A percentile compares a stretch with the other conserved stretches of the same genome.
Evolutionary conservation across 2,329 filamentous ascomycete genomes (phyloP).

Genomic region (Clonostachys rosea): DNA sequence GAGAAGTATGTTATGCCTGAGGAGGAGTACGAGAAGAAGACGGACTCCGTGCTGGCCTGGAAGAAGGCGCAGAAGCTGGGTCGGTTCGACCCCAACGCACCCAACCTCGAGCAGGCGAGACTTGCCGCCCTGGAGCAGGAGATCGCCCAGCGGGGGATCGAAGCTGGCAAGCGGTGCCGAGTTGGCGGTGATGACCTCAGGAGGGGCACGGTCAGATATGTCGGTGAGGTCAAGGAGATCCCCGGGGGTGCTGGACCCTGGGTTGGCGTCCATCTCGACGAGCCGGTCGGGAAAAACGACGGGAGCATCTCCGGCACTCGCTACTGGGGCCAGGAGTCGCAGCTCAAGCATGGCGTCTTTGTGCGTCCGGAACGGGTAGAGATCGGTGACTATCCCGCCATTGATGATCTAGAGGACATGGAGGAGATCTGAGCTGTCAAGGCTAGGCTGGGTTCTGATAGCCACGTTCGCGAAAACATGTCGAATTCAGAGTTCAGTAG

Average conservation of each 20-base stretch:
- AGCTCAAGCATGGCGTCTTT: conserved; percentile 71
- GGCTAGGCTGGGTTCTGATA: too few species aligned
- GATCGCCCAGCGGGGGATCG: conserved; percentile 64
- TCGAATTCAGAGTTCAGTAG: too few species aligned
- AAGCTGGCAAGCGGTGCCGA: conserved; percentile 57
- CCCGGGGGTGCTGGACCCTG: conserved; percentile 60
- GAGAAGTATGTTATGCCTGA: conserved; percentile 89
- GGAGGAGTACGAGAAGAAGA: conserved; percentile 78
- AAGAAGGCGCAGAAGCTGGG: conserved; percentile 95
- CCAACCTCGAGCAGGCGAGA: conserved; percentile 68
- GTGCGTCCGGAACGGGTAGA: conserved; percentile 75
- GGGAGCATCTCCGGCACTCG: conserved; percentile 62
- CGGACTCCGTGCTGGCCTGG: conserved; percentile 89
- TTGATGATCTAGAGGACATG: conserved; percentile 74
- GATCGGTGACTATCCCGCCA: conserved; percentile 64
- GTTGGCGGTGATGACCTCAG: conserved; percentile 64
- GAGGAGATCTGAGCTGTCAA: conserved; percentile 55
- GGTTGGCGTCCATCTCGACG: conserved; percentile 73
- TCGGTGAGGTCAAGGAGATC: conserved; percentile 72
- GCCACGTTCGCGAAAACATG: too few species aligned
- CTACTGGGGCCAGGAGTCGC: conserved; percentile 65
- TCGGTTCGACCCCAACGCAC: conserved; percentile 85
- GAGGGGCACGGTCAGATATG: conserved; percentile 65
- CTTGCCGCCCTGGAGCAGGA: conserved; percentile 65
- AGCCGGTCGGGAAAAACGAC: conserved; percentile 80